Evolutionary conservation across 2,329 filamentous ascomycete species (phyloP).

Genomic region (Leptographium flavum): DNA sequence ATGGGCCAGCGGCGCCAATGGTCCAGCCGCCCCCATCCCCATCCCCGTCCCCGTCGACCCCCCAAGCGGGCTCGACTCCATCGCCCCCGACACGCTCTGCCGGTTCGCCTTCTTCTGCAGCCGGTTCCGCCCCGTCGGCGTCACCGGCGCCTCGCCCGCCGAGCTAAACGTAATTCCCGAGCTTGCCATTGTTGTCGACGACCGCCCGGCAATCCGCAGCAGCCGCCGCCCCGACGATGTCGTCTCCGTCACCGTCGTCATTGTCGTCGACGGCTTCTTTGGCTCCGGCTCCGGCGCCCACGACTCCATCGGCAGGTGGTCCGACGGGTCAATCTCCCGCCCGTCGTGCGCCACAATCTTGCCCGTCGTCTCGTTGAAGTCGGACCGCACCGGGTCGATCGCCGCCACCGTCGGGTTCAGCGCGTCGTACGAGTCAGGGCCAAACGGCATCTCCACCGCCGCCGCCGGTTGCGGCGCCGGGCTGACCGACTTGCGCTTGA

Average conservation of each 20-base stretch:
- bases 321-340: slow-evolving; percentile 64
- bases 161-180: slow-evolving; percentile 19
- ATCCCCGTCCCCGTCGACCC: no score
- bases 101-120: slow-evolving; percentile 49
- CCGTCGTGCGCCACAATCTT: slow-evolving; percentile 68
- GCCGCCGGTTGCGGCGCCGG: slow-evolving; percentile 44
- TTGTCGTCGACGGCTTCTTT: slow-evolving; percentile 26
- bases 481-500: slow-evolving; percentile 60
- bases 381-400: slow-evolving; percentile 19
- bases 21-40: no score
- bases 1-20: slow-evolving; percentile 37
- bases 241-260: slow-evolving; percentile 7
- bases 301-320: slow-evolving; percentile 62
- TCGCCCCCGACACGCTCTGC: slow-evolving; percentile 22
- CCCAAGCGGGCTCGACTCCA: slow-evolving; percentile 7
- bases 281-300: slow-evolving; percentile 67
- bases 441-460: slow-evolving; percentile 51
- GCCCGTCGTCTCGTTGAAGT: slow-evolving; percentile 39
- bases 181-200: slow-evolving; percentile 19
- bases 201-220: slow-evolving; percentile 33
- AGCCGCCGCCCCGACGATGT: slow-evolving; percentile 31
- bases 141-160: slow-evolving; percentile 18
- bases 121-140: slow-evolving; percentile 35
- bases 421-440: slow-evolving; percentile 61
- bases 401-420: slow-evolving; percentile 45